These are phyloP conservation scores for Cubamyces lactineus DNA, from an alignment of 768 basidiomycete species.

Conservation along the genomic window DNA sequence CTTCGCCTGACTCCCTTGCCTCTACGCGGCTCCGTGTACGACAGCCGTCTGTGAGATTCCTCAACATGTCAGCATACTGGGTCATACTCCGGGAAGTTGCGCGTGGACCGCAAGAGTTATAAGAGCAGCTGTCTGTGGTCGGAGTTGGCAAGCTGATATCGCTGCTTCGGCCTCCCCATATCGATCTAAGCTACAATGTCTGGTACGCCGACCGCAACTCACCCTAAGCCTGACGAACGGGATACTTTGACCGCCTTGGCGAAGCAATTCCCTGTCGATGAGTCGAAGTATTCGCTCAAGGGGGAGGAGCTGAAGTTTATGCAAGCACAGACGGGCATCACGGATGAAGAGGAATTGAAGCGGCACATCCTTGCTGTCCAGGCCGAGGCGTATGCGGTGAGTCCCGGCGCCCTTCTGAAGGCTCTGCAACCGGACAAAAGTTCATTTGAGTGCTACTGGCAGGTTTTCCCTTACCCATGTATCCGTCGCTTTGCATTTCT, in stretches of 20 bases:
- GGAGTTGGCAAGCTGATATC: too few relatives aligned
- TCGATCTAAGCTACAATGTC: background rate
- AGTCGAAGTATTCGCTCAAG: background rate
- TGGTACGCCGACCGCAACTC: background rate
- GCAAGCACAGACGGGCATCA: conserved; percentile 32
- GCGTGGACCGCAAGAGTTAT: too few relatives aligned
- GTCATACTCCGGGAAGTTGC: too few relatives aligned
- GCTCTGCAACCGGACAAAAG: too few relatives aligned
- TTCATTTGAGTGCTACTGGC: too few relatives aligned
- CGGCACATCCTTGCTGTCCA: conserved; percentile 33
- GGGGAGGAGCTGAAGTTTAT: conserved; percentile 26
- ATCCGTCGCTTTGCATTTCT: conserved; percentile 28
- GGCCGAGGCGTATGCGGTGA: conserved; percentile 31
- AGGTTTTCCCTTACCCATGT: conserved; percentile 31
- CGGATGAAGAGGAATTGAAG: conserved; percentile 32
- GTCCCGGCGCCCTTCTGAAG: too few relatives aligned
- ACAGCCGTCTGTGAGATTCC: too few relatives aligned
- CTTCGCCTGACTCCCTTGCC: too few relatives aligned
- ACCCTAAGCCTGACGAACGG: background rate
- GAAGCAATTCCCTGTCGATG: conserved; percentile 1
- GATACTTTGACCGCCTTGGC: background rate
- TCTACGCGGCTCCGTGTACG: too few relatives aligned
- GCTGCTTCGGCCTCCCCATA: too few relatives aligned
- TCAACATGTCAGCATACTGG: too few relatives aligned
- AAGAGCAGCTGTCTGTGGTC: too few relatives aligned